phyloP scores from a whole-genome alignment of 129 eudicot species.

The Heracleum sosnowskyi region DNA sequence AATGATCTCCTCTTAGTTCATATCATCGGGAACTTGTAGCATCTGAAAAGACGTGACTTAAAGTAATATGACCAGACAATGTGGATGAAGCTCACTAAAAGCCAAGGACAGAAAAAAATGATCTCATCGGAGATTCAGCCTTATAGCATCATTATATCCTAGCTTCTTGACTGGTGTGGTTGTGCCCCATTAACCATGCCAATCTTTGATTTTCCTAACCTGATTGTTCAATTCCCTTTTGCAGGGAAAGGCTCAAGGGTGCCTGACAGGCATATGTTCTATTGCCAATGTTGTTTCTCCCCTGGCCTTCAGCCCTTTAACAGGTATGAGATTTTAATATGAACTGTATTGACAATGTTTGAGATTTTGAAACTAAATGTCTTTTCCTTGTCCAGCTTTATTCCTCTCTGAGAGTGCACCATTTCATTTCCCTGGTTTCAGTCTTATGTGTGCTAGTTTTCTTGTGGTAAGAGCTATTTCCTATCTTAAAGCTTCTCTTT shows the following conservation, averaged over 20 bases:
- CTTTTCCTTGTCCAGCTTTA: constrained; percentile 33
- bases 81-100: not conserved
- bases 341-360: too few relatives aligned
- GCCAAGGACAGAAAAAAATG: not conserved
- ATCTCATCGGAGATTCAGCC: not conserved
- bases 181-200: not conserved
- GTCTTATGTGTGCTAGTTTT: constrained; percentile 58
- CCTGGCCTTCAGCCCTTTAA: constrained; percentile 67
- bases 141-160: not conserved
- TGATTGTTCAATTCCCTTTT: not conserved
- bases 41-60: not conserved
- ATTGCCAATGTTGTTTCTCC: constrained; percentile 71
- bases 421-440: constrained; percentile 84
- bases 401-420: constrained; percentile 78
- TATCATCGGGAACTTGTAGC: not conserved
- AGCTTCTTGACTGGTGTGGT: not conserved
- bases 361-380: not conserved
- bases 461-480: constrained; percentile 33
- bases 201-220: not conserved
- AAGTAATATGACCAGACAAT: not conserved
- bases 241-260: constrained; percentile 85
- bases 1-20: not conserved
- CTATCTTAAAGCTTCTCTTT: not conserved
- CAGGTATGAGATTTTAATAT: constrained; percentile 30
- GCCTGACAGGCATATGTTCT: constrained; percentile 75